Evolutionary conservation across 805 yeast species (phyloP).

Genomic region (Pichia cabralensis): DNA sequence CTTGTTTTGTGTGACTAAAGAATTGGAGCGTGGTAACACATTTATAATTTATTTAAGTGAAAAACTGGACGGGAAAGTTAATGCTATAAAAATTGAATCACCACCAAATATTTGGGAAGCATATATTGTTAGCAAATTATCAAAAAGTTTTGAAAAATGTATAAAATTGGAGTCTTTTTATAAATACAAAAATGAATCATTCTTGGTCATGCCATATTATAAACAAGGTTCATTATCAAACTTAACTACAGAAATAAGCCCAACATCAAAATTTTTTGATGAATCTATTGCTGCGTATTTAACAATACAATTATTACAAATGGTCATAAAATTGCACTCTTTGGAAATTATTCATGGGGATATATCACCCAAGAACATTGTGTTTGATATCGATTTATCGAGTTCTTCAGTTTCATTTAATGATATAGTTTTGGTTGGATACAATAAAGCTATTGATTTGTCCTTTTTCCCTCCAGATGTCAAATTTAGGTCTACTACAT

Average conservation of each 20-base stretch:
- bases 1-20: conserved; percentile 38
- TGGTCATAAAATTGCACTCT: conserved; percentile 52
- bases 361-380: conserved; percentile 76
- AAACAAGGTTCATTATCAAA: conserved; percentile 69
- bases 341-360: conserved; percentile 75
- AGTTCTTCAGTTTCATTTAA: conserved; percentile 11
- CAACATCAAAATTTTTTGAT: conserved; percentile 32
- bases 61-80: conserved; percentile 39
- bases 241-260: conserved; percentile 20
- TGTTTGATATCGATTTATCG: conserved; percentile 41
- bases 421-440: conserved; percentile 49
- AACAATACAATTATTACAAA: conserved; percentile 52
- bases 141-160: conserved; percentile 25
- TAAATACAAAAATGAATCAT: conserved; percentile 57
- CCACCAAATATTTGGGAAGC: conserved; percentile 76
- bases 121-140: conserved; percentile 55
- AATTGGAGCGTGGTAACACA: conserved; percentile 74
- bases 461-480: conserved; percentile 40
- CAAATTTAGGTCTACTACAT: conserved; percentile 54
- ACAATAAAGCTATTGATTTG: conserved; percentile 72
- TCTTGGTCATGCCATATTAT: conserved; percentile 51
- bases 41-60: conserved; percentile 71
- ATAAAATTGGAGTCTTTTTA: conserved; percentile 44
- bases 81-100: conserved; percentile 64
- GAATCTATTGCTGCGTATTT: conserved; percentile 56